Evolutionary conservation across 331 rosid genomes (phyloP).

Genomic region (Stylosanthes scabra): DNA sequence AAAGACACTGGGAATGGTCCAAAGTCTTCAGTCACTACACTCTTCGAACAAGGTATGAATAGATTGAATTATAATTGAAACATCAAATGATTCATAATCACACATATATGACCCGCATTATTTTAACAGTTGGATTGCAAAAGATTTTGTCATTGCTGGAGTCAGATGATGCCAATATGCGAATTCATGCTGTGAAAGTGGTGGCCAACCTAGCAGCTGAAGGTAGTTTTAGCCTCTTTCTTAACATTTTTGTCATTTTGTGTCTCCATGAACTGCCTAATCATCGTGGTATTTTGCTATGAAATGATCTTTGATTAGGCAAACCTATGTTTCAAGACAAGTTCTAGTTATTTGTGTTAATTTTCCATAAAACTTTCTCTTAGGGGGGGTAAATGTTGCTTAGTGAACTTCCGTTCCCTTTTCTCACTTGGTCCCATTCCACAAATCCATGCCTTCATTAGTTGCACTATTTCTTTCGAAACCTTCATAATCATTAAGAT

Average conservation of each 20-base stretch:
- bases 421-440: conserved; percentile 8
- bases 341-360: not conserved
- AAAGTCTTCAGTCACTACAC: conserved; percentile 70
- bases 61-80: conserved; percentile 32
- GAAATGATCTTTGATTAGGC: not conserved
- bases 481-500: not conserved
- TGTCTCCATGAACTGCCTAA: not conserved
- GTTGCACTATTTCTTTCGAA: conserved; percentile 13
- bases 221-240: conserved; percentile 49
- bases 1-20: conserved; percentile 68
- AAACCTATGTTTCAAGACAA: not conserved
- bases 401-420: conserved; percentile 13
- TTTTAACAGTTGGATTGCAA: conserved; percentile 84
- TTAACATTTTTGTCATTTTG: not conserved
- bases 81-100: conserved; percentile 30
- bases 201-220: conserved; percentile 99
- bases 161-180: conserved; percentile 91
- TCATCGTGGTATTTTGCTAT: not conserved
- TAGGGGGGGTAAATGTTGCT: conserved; percentile 20
- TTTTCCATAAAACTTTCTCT: conserved; percentile 21
- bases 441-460: conserved; percentile 1
- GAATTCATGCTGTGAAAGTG: conserved; percentile 98
- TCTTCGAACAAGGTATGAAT: conserved; percentile 86
- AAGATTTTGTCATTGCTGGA: conserved; percentile 92
- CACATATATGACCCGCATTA: conserved; percentile 40